Evolutionary conservation across 2,329 filamentous ascomycete species (phyloP), one percentile per base, ranked within the genome.

Genomic region (Magnaporthiopsis incrustans): DNA sequence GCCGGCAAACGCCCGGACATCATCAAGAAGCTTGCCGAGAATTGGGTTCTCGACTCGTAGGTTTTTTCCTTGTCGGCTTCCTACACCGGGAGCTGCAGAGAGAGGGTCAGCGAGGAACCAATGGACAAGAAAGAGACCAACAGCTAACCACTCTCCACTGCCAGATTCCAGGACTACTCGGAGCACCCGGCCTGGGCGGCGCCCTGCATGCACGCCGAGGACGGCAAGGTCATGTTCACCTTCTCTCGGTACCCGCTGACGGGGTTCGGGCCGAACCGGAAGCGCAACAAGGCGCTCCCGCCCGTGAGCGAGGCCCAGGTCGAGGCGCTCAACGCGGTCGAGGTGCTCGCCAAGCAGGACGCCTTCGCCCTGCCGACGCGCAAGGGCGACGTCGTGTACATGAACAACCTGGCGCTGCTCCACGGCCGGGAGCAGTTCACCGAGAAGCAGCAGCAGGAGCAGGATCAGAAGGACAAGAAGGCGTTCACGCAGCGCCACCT

Each of bases 1-100:
- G 85, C 85, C 0, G 73, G 73, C 30, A 83, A 78, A 2, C 73
- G 85, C n/a, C 85, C 85, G 0, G 85, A 88, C 68, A 72, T 88
- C 15, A 82, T 89, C 57, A 75, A 78, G 8, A 85, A 82, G 0
- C 72, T 89, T 26, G 74, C 81, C 0, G 76, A 81, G 68, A 80
- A 72, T 67, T 86, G 71, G 85, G 71, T 75, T 81, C 59, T 80
- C 26, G 79, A 81, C 57, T 73, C 76, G 79, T 80, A 68, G 68
- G 77, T 71, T 44, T 44, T 44, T 6, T 44, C 11, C 15, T 18
- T 44, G 15, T 44, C 15, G 38, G 33, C n/a, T n/a, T n/a, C n/a
- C n/a, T n/a, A n/a, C n/a, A 33, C 32, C 32, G 32, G 32, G 11
- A n/a, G n/a, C n/a, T n/a, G 32, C 11, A 10, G 2, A 33, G 32